Evolutionary conservation across 352 stramenopile species (phyloP).

Genomic region (Stramenopiles sp.): DNA sequence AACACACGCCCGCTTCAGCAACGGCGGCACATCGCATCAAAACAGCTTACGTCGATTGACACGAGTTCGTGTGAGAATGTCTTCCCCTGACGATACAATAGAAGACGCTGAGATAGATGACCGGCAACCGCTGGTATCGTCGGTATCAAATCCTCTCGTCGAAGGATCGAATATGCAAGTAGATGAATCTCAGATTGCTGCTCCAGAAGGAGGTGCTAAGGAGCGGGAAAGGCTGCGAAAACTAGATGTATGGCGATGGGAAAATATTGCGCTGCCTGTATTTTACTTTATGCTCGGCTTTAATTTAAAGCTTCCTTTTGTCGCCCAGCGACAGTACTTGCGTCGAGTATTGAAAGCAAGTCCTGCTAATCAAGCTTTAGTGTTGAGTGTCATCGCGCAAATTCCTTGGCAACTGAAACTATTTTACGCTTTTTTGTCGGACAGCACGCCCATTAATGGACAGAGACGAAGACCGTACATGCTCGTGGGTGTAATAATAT

Average conservation of each 20-base stretch:
- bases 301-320: not conserved
- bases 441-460: not conserved
- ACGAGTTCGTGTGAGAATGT: too few relatives aligned
- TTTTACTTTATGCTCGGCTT: not conserved
- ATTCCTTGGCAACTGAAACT: constrained; percentile 3
- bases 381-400: not conserved
- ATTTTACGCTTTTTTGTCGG: not conserved
- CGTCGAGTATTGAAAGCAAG: not conserved
- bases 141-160: too few relatives aligned
- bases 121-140: too few relatives aligned
- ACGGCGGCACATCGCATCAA: too few relatives aligned
- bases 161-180: too few relatives aligned
- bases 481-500: not conserved
- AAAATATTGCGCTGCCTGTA: not conserved
- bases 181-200: too few relatives aligned
- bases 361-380: not conserved
- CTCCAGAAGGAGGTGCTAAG: not conserved
- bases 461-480: not conserved
- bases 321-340: not conserved
- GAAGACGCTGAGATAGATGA: too few relatives aligned
- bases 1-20: too few relatives aligned
- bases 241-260: not conserved
- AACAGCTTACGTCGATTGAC: too few relatives aligned
- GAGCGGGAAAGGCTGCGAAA: not conserved
- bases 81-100: too few relatives aligned